Evolutionary conservation across 2,329 filamentous ascomycete genomes (phyloP).

Genomic region (Neoarthrinium moseri): DNA sequence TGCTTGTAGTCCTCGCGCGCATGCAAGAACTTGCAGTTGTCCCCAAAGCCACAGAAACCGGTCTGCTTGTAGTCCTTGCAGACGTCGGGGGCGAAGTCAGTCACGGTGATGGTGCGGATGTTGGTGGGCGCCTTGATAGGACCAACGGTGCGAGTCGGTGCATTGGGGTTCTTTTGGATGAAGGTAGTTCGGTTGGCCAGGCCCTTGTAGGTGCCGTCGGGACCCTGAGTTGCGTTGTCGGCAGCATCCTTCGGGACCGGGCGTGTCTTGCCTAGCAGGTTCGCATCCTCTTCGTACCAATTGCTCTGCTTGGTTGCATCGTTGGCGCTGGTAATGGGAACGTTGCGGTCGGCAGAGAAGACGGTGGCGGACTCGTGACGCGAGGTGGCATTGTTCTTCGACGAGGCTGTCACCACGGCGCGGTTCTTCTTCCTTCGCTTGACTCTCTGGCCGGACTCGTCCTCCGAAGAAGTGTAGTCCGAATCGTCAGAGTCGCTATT

Average conservation of each 20-base stretch:
- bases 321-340: conserved; percentile 66
- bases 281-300: conserved; percentile 81
- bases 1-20: conserved; percentile 78
- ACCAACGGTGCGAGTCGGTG: conserved; percentile 68
- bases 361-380: conserved; percentile 49
- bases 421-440: conserved; percentile 75
- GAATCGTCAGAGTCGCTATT: conserved; percentile 54
- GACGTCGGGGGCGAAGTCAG: conserved; percentile 87
- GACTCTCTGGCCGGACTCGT: conserved; percentile 71
- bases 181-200: conserved; percentile 70
- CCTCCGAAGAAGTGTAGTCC: conserved; percentile 71
- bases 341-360: conserved; percentile 59
- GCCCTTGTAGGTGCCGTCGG: conserved; percentile 75
- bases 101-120: conserved; percentile 85
- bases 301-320: conserved; percentile 88
- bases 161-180: conserved; percentile 78
- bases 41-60: conserved; percentile 68
- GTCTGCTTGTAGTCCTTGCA: conserved; percentile 94
- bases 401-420: conserved; percentile 65
- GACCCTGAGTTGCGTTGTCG: conserved; percentile 13
- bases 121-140: conserved; percentile 88
- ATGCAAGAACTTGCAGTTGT: conserved; percentile 81
- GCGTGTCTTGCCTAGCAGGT: conserved; percentile 58
- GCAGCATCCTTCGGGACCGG: conserved; percentile 24
- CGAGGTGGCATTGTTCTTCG: conserved; percentile 42